A percentile compares a stretch with the other conserved stretches of the same genome.
Evolutionary conservation across 306 rosid genomes (phyloP).

Genomic region (Cucurbita moschata): DNA sequence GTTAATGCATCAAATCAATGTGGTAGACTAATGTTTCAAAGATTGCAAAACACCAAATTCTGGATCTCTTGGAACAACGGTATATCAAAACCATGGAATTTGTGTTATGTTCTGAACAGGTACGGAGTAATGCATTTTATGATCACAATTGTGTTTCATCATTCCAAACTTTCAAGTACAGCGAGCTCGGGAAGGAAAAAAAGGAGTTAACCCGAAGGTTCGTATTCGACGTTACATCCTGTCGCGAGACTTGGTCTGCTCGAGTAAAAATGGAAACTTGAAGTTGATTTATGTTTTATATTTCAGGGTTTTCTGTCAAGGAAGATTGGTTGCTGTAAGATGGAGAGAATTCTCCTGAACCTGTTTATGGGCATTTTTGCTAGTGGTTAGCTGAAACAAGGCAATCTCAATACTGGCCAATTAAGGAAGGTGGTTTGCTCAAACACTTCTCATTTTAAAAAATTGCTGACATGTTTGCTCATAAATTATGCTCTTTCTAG

Average conservation of each 20-base stretch:
- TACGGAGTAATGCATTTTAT: background rate
- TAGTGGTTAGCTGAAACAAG: background rate
- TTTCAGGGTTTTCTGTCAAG: background rate
- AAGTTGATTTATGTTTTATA: background rate
- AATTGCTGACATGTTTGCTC: background rate
- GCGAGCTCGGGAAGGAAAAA: background rate
- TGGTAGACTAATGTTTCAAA: background rate
- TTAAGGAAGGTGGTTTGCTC: background rate
- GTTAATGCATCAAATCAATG: background rate
- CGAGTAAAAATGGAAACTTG: background rate
- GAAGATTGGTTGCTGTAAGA: background rate
- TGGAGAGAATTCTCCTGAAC: background rate
- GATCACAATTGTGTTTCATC: background rate
- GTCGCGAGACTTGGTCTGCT: background rate
- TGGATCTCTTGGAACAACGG: background rate
- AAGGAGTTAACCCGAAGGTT: background rate
- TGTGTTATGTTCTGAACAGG: background rate
- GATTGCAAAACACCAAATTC: background rate
- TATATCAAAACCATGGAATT: background rate
- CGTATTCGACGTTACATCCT: background rate
- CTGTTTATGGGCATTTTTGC: background rate
- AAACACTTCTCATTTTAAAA: background rate
- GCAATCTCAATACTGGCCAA: background rate
- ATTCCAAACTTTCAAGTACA: background rate
- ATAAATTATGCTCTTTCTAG: background rate